These are phyloP conservation scores for Corymbia calophylla DNA, from an alignment of 441 rosid genomes.

Conservation along the genomic window DNA sequence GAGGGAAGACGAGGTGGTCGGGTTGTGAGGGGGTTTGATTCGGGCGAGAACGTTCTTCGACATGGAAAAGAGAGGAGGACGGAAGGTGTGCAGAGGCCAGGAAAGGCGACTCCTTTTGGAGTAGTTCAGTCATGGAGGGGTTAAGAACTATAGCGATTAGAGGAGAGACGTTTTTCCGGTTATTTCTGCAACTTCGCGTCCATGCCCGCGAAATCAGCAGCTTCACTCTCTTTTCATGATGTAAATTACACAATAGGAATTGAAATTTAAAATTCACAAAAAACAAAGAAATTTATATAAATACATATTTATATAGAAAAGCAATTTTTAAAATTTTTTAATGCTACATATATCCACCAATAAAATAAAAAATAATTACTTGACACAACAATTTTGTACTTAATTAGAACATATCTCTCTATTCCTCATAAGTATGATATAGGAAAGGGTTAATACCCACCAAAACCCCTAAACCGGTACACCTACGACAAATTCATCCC, in stretches of 20 bases:
- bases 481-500: too few species aligned
- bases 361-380: too few species aligned
- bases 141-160: neutral
- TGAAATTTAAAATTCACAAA: neutral
- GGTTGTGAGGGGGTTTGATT: constrained; percentile 45
- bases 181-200: neutral
- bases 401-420: neutral
- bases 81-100: neutral
- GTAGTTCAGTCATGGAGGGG: neutral
- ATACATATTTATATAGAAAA: neutral
- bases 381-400: neutral
- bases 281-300: too few species aligned
- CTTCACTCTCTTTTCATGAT: neutral
- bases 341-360: neutral
- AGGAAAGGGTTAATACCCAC: too few species aligned
- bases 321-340: too few species aligned
- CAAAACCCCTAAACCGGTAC: too few species aligned
- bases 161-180: neutral
- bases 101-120: neutral
- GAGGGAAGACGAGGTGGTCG: constrained; percentile 8
- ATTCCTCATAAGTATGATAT: too few species aligned
- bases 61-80: constrained; percentile 21
- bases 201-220: neutral
- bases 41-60: constrained; percentile 72
- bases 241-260: neutral